Evolutionary conservation across 2,329 filamentous ascomycete species (phyloP), one percentile per base, ranked within the genome.

Genomic region (Trichoderma hamatum): DNA sequence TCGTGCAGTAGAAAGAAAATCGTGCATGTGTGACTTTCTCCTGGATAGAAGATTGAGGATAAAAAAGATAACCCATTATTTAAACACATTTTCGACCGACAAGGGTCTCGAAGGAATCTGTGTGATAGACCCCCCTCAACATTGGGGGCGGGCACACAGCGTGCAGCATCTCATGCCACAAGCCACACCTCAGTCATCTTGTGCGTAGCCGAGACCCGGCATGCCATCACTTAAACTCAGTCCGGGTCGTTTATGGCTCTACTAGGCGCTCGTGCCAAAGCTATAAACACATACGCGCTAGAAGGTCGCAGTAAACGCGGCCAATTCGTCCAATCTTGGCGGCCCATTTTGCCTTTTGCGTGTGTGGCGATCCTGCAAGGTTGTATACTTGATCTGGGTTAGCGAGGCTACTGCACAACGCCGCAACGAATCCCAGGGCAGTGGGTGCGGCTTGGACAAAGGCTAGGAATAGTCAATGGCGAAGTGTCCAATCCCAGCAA

Each of bases 271-370:
- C 39, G 28, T 36, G 30, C 63, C 21, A 24, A 39, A 28, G 49
- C 63, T 59, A 58, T 67, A 67, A 67, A 59, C 63, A 55, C 24
- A 32, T 34, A 58, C 54, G 36, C 63, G 54, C 63, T 58, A 59
- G 13, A 36, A 26, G 63, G 63, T 30, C 63, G 63, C 63, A 59
- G 52, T 19, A 26, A 14, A 14, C 11, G 54, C 34, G 63, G 63
- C 63, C 63, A 34, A 51, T 26, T 30, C 39, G 54, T 67, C 63
- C 52, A 58, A n/a, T 32, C 16, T 49, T 67, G 63, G 63, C 63
- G 63, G 63, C 63, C 63, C 63, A 67, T 67, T 67, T 67, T 67
- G 54, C 63, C 63, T 67, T 67, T 67, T 67, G 52, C 54, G 39
- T 49, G 28, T 36, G 52, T 67, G 54, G 52, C 63, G 52, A 67